Evolutionary conservation across 257 asterid species (phyloP), one percentile per base, ranked within the genome.

Genomic region (Haberlea rhodopensis): DNA sequence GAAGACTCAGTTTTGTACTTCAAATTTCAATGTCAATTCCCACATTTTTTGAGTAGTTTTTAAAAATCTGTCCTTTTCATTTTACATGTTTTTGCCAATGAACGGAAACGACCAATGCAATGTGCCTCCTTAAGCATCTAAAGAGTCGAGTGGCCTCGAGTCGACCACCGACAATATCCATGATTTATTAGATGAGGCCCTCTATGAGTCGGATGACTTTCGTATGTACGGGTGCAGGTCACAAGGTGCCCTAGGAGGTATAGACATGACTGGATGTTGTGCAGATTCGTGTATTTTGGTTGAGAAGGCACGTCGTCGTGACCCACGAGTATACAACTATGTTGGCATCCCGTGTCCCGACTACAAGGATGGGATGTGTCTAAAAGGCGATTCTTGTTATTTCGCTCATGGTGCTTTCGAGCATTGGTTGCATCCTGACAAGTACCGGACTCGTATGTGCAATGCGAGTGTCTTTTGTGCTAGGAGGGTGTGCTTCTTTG

Each of bases 241-340:
- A 45, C 16, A 3, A 15, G 16, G 10, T 63, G 68, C 19, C 43
- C 20, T 3, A 46, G 16, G 19, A 15, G 9, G 16, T 8, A 22
- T 2, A 40, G 67, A 19, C 40, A 62, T 48, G 27, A 26, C 20
- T 62, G 43, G 67, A 26, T 27, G 15, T 13, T n/a, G 4, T 62
- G 57, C 29, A 57, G 57, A 3, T 62, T 62, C 20, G 16, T 25
- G 21, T 57, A 62, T n/a, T 34, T 8, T 6, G 67, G 67, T n/a
- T 7, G 67, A 62, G 29, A 62, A 26, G 67, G 57, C 57, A 15
- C 43, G 67, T 21, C 67, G 56, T 5, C 57, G 67, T 3, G 67
- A 62, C 53, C 67, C 67, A 6, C 43, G 67, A 10, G 2, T 5
- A 27, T 22, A 40, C 57, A 25, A 62, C 57, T 62, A 62, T 5